Conservation (phyloP, 163 green algal species). For the Chlamydomonas reinhardtii region DNA sequence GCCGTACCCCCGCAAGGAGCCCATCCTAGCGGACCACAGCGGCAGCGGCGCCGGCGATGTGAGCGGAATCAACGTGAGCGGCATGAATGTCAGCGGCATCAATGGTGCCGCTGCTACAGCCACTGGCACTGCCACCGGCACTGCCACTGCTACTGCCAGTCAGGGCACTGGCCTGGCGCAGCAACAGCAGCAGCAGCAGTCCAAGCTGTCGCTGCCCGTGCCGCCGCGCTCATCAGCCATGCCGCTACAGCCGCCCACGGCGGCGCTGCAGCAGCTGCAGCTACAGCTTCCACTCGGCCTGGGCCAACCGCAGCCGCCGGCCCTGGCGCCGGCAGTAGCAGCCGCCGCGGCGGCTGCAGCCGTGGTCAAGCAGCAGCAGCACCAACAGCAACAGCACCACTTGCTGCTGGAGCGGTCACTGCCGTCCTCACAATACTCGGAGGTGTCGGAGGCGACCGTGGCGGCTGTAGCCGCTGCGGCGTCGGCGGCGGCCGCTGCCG, state of each 20-base stretch:
- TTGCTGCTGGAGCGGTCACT: background rate
- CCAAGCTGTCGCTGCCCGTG: slow-evolving; percentile 7
- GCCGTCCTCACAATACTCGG: background rate
- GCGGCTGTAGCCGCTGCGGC: slow-evolving; percentile 68
- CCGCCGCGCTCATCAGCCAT: slow-evolving; percentile 1
- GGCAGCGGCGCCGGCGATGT: slow-evolving; percentile 30
- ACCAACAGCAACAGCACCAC: background rate
- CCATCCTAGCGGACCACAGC: slow-evolving; percentile 5
- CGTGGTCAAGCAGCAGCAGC: slow-evolving; percentile 15
- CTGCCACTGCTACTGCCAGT: background rate
- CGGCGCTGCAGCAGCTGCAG: slow-evolving; percentile 3
- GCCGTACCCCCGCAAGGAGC: slow-evolving; percentile 84
- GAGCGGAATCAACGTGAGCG: slow-evolving; percentile 47
- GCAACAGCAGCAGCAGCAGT: slow-evolving; percentile 35
- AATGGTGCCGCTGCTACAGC: slow-evolving; percentile 1
- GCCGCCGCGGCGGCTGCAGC: background rate
- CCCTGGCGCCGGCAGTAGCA: background rate
- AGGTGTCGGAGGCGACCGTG: slow-evolving; percentile 65
- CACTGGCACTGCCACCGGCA: background rate
- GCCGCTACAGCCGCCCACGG: background rate
- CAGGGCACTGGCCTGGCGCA: background rate
- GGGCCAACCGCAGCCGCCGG: background rate
- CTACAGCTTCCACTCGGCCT: background rate
- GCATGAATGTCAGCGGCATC: slow-evolving; percentile 40
- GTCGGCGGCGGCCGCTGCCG: slow-evolving; percentile 69